Base-by-base conservation (phyloP, 169 alveolate genomes). In the Theileria sp. region DNA sequence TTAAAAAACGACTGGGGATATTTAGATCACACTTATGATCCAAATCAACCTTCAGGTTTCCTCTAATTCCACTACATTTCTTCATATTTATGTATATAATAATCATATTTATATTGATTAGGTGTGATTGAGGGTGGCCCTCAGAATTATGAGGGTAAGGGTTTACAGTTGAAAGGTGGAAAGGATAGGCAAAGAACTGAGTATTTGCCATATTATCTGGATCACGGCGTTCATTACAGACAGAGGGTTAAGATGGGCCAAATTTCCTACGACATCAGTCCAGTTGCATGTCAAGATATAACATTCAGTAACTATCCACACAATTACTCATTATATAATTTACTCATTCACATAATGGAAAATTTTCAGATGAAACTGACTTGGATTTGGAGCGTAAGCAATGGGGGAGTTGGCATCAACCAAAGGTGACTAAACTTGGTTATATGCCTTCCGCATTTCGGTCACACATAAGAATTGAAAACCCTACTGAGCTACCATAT, bases 381-480 rank as follows among this genome's bases (percentile, higher is more conserved):
- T 80, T 87, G 68, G 93, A 91, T 65, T 81, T 91, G 38, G 94
- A 91, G 44, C 67, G 86, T 36, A 85, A 92, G 60, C 93, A 87
- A 77, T 91, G 94, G 94, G 94, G 94, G 1, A 76, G 87, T 51
- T 91, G 94, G 94, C 78, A 81, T 30, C 86, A 79, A 9, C 94
- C 92, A 6, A 62, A 72, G 70, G 67, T 32, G 77, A 77, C 67
- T 34, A 70, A 66, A 54, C 15, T 70, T 60, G 76, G 82, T 28
- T 38, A 58, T 6, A 17, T 68, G 54, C 81, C 54, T 30, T 70
- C 84, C 0, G 91, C 91, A 3, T 78, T 54, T 23, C 34, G 87
- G 25, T 77, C 87, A 10, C 56, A 36, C 10, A 34, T 34, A 6
- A 58, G 68, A 60, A 49, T 49, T 1, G 87, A 85, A 23, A 85